These are phyloP conservation scores for Schoenoplectus tabernaemontani DNA, from an alignment of 202 grass and related monocot species.

Conservation along the genomic window DNA sequence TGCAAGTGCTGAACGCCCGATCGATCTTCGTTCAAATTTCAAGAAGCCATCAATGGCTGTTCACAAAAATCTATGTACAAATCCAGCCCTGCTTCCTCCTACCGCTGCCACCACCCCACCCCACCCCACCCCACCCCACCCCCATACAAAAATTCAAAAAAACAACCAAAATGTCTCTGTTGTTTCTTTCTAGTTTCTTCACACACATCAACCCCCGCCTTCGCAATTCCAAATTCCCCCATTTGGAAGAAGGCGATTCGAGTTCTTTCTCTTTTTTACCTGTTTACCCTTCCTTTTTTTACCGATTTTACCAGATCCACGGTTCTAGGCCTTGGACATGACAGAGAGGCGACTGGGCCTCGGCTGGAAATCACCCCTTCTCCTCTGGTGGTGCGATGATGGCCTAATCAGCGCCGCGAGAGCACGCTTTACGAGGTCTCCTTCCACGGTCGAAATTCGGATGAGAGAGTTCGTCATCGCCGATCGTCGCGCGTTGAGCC, in stretches of 20 bases:
- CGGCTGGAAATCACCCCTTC: slow-evolving; percentile 24
- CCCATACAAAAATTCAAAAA: background rate
- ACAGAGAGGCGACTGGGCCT: slow-evolving; percentile 39
- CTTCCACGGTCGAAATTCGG: slow-evolving; percentile 40
- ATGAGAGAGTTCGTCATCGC: slow-evolving; percentile 57
- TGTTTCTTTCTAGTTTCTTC: background rate
- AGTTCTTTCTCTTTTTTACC: background rate
- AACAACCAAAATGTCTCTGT: background rate
- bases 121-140: background rate
- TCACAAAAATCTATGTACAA: slow-evolving; percentile 26
- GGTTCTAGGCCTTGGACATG: slow-evolving; percentile 13
- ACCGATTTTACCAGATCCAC: slow-evolving; percentile 6
- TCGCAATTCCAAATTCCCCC: background rate
- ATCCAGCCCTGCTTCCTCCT: background rate
- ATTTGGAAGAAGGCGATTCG: background rate
- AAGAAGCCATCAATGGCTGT: slow-evolving; percentile 16
- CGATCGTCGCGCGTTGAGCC: slow-evolving; percentile 25
- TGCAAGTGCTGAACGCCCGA: background rate
- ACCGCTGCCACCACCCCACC: too few relatives aligned
- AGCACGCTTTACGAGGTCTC: slow-evolving; percentile 37
- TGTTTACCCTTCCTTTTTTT: slow-evolving; percentile 1
- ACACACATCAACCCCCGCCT: background rate
- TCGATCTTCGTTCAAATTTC: slow-evolving; percentile 20
- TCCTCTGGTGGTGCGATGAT: slow-evolving; percentile 26
- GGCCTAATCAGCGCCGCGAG: slow-evolving; percentile 34